Conservation (phyloP, 257 asterid genomes). For the Marsdenia floribunda region DNA sequence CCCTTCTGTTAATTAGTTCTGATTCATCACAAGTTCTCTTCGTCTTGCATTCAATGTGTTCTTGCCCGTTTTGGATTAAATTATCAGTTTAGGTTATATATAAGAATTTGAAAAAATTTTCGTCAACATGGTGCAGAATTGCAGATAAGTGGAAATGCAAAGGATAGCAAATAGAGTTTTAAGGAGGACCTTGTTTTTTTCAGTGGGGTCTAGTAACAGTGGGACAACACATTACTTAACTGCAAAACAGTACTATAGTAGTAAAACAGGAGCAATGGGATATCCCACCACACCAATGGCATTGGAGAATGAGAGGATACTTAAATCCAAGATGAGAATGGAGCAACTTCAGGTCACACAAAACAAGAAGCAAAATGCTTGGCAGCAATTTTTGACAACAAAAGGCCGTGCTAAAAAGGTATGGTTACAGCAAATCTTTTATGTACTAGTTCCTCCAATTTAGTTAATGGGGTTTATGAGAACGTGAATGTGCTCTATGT, state of each 20-base stretch:
- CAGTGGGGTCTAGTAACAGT: slow-evolving; percentile 2
- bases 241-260: slow-evolving; percentile 21
- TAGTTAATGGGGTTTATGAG: too few relatives aligned
- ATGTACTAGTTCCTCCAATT: too few relatives aligned
- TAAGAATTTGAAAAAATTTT: background rate
- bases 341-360: too few relatives aligned
- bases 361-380: too few relatives aligned
- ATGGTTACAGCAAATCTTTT: too few relatives aligned
- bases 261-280: too few relatives aligned
- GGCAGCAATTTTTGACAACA: too few relatives aligned
- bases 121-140: slow-evolving; percentile 27
- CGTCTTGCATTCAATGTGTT: background rate
- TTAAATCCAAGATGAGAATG: too few relatives aligned
- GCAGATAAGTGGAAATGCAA: slow-evolving; percentile 25
- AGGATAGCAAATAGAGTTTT: slow-evolving; percentile 13
- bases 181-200: slow-evolving; percentile 8
- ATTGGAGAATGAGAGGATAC: too few relatives aligned
- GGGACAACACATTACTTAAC: slow-evolving; percentile 21
- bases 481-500: too few relatives aligned
- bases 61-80: background rate
- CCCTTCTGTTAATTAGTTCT: background rate
- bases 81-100: background rate
- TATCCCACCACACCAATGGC: too few relatives aligned
- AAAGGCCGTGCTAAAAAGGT: too few relatives aligned
- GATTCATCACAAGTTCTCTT: background rate